Evolutionary conservation across 148 eudicot species (phyloP).

Genomic region (Agrostemma githago): DNA sequence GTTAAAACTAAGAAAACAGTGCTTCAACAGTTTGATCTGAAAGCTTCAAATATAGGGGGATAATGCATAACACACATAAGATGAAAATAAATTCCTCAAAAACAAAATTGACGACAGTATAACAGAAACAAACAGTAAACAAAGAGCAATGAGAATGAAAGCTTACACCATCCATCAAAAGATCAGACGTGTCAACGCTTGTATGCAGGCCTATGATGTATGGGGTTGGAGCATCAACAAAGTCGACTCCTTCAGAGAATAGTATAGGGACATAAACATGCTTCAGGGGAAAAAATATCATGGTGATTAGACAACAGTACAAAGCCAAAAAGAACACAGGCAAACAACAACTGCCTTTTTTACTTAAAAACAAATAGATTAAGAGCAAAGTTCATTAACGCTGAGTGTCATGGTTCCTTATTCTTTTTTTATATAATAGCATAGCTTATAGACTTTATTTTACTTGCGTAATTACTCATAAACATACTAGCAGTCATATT

Average conservation of each 20-base stretch:
- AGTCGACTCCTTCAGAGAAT: conserved; percentile 31
- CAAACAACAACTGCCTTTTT: not conserved
- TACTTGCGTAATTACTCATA: not conserved
- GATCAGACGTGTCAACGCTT: conserved; percentile 27
- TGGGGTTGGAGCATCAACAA: conserved; percentile 32
- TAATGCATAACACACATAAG: not conserved
- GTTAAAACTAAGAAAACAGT: not conserved
- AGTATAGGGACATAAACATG: conserved; percentile 30
- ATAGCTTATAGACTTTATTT: too few relatives aligned
- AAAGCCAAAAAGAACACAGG: not conserved
- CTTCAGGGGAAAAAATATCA: conserved; percentile 10
- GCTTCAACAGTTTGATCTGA: not conserved
- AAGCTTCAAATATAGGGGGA: not conserved
- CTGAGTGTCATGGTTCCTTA: not conserved
- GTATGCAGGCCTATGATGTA: conserved; percentile 33
- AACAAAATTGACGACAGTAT: not conserved
- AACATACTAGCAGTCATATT: not conserved
- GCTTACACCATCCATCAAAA: conserved; percentile 31
- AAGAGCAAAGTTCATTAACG: not conserved
- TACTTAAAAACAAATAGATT: not conserved
- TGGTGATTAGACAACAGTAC: not conserved
- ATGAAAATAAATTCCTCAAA: not conserved
- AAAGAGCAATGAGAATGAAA: conserved; percentile 2
- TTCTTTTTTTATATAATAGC: not conserved
- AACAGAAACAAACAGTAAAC: not conserved